Evolutionary conservation across 768 basidiomycete species (phyloP).

Genomic region (Phaffia australis): DNA sequence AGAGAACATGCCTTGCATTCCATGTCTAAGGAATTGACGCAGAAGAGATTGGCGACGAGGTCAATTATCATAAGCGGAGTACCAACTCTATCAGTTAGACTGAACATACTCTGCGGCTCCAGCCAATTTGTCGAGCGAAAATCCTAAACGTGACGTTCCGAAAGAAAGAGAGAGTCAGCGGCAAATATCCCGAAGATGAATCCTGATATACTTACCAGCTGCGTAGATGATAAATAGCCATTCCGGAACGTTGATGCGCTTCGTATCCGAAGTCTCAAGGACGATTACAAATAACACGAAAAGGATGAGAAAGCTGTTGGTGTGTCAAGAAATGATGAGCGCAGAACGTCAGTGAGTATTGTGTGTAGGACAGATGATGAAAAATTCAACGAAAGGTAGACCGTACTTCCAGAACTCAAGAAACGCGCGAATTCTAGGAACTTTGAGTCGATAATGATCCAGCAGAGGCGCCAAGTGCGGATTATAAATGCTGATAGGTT

Average conservation of each 20-base stretch:
- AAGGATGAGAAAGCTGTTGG: conserved; percentile 58
- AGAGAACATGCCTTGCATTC: no score
- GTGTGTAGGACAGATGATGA: neutral
- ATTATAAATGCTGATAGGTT: conserved; percentile 85
- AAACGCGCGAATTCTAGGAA: conserved; percentile 79
- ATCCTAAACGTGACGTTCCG: conserved; percentile 47
- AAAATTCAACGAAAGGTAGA: conserved; percentile 10
- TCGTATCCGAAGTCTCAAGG: conserved; percentile 58
- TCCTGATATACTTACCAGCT: conserved; percentile 33
- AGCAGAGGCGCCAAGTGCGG: conserved; percentile 86
- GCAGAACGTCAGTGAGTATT: conserved; percentile 19
- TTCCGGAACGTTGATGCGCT: conserved; percentile 57
- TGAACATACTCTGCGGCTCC: conserved; percentile 57
- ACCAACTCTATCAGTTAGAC: conserved; percentile 42
- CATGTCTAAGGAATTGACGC: no score
- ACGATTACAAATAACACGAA: conserved; percentile 69
- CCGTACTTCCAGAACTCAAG: conserved; percentile 75
- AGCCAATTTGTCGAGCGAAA: conserved; percentile 81
- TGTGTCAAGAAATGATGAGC: conserved; percentile 13
- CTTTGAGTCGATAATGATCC: conserved; percentile 91
- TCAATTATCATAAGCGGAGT: neutral
- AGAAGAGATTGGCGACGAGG: neutral
- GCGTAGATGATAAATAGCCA: conserved; percentile 58
- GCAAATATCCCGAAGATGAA: neutral
- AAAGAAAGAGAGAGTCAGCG: neutral